These are phyloP conservation scores for Hirsutella minnesotensis DNA, from an alignment of 2,329 filamentous ascomycete species.

Conservation along the genomic window DNA sequence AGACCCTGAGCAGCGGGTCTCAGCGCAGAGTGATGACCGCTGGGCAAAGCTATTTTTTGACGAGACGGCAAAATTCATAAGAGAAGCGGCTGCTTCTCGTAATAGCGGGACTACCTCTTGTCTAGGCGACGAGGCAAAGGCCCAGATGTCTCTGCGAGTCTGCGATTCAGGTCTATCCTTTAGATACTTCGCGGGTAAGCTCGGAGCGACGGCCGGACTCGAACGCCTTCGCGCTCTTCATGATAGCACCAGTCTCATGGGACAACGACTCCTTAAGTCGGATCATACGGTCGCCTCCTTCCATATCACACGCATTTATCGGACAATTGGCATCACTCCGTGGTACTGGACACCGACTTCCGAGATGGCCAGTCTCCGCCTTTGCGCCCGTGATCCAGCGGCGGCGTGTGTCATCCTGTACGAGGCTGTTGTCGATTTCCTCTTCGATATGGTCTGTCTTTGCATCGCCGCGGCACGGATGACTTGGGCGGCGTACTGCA, in stretches of 20 bases:
- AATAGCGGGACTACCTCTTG: not conserved
- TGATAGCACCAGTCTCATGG: not conserved
- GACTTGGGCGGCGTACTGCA: not conserved
- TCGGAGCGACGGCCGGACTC: not conserved
- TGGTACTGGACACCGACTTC: slow-evolving; percentile 13
- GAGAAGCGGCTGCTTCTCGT: not conserved
- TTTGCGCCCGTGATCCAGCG: slow-evolving; percentile 9
- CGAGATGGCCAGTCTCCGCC: slow-evolving; percentile 6
- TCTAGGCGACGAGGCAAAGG: not conserved
- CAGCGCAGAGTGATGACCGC: slow-evolving; percentile 10
- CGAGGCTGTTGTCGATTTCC: slow-evolving; percentile 1
- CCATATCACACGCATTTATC: slow-evolving; percentile 11
- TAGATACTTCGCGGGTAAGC: not conserved
- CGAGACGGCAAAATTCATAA: slow-evolving; percentile 12
- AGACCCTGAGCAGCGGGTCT: not conserved
- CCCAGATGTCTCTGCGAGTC: slow-evolving; percentile 6
- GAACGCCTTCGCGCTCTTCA: not conserved
- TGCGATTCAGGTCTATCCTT: slow-evolving; percentile 10
- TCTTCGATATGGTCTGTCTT: not conserved
- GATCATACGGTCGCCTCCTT: not conserved
- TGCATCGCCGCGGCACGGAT: not conserved
- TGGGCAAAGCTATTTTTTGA: slow-evolving; percentile 12
- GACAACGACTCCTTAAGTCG: not conserved
- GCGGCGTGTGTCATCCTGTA: slow-evolving; percentile 1
- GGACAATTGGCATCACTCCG: slow-evolving; percentile 10